Conservation (phyloP, 441 rosid species). For the Mallotus repandus region DNA sequence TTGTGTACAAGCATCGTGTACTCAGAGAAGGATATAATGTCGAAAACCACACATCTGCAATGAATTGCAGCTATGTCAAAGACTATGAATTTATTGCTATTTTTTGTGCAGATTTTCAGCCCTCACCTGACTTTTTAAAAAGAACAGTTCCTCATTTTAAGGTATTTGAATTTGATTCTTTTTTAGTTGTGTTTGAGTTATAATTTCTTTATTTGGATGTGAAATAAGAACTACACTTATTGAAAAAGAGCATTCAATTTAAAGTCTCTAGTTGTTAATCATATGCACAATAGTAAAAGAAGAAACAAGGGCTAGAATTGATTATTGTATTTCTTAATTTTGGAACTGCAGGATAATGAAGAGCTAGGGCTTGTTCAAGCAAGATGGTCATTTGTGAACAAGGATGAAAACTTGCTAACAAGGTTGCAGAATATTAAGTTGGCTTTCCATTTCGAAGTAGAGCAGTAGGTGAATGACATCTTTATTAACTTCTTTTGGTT, state of each 20-base stretch:
- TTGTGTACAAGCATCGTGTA: conserved; percentile 78
- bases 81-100: conserved; percentile 86
- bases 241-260: not conserved
- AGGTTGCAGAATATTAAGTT: conserved; percentile 89
- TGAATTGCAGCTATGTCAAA: conserved; percentile 82
- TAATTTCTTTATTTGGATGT: not conserved
- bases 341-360: conserved; percentile 63
- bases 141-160: conserved; percentile 83
- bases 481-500: too few species aligned
- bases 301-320: not conserved
- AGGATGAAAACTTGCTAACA: conserved; percentile 84
- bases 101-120: conserved; percentile 92
- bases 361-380: conserved; percentile 87
- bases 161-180: conserved; percentile 36
- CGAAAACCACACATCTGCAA: conserved; percentile 90
- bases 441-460: too few species aligned
- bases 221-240: not conserved
- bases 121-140: conserved; percentile 71
- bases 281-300: not conserved
- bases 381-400: conserved; percentile 94
- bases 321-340: not conserved
- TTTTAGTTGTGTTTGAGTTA: not conserved
- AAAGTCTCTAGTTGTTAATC: not conserved
- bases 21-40: conserved; percentile 91
- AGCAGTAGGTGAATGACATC: too few species aligned